These are phyloP conservation scores for Pseudoperonospora humuli DNA, from an alignment of 352 stramenopile genomes.

Conservation along the genomic window DNA sequence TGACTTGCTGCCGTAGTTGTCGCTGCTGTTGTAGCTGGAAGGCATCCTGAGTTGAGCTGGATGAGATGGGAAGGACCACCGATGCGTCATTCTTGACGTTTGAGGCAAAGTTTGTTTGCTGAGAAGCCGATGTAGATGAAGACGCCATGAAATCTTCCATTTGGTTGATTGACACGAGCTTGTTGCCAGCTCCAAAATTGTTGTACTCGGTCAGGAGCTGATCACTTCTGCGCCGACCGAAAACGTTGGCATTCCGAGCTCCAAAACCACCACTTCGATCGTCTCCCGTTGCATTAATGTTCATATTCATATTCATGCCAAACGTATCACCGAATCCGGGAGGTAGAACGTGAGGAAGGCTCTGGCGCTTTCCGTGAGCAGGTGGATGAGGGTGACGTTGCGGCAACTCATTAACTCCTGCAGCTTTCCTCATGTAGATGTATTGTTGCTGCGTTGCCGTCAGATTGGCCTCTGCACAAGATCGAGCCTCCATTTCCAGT, in stretches of 20 bases:
- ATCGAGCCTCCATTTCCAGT: constrained; percentile 26
- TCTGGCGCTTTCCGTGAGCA: constrained; percentile 33
- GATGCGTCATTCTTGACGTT: constrained; percentile 27
- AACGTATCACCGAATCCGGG: constrained; percentile 16
- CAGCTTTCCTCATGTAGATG: constrained; percentile 20
- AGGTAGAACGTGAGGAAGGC: constrained; percentile 31
- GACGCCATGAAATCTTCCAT: constrained; percentile 23
- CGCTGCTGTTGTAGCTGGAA: constrained; percentile 22
- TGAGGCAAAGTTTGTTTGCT: constrained; percentile 12
- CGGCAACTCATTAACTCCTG: constrained; percentile 19
- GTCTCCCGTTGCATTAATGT: constrained; percentile 5
- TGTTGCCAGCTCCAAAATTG: constrained; percentile 3
- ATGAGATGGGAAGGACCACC: constrained; percentile 23
- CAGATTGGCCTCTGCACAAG: constrained; percentile 3
- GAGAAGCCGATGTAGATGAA: constrained; percentile 6
- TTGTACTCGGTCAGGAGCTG: constrained; percentile 20
- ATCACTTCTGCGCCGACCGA: constrained; percentile 26
- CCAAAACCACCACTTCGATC: constrained; percentile 7
- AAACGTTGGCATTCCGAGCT: constrained; percentile 3
- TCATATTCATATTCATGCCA: constrained; percentile 6
- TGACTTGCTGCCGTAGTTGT: constrained; percentile 11
- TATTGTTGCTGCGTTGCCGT: constrained; percentile 15
- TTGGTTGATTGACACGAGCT: constrained; percentile 11
- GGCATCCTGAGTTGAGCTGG: constrained; percentile 20
- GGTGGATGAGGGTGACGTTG: constrained; percentile 16